A percentile compares a stretch with the other conserved stretches of the same genome.
phyloP scores from a whole-genome alignment of 768 basidiomycete species.

The Goffeauzyma gilvescens region DNA sequence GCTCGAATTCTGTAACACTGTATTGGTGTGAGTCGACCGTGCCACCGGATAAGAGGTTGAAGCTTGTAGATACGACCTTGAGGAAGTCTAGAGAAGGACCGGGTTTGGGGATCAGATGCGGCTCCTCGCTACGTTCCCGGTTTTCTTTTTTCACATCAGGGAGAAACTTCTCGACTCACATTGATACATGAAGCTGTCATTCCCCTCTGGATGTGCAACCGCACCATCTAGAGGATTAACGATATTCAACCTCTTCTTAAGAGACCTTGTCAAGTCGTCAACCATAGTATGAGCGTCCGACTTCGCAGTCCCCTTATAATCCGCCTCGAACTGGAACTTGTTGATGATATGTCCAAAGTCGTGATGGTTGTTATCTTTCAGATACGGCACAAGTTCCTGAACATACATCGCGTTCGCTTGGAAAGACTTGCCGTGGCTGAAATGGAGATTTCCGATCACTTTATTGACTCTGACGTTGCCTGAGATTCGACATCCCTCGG shows the following conservation, averaged over 20 bases:
- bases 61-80: slow-evolving; percentile 93
- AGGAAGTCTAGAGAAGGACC: slow-evolving; percentile 56
- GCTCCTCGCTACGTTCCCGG: too few species aligned
- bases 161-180: slow-evolving; percentile 14
- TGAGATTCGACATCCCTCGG: slow-evolving; percentile 83
- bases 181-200: slow-evolving; percentile 71
- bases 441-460: slow-evolving; percentile 70
- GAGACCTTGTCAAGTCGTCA: slow-evolving; percentile 22
- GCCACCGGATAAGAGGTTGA: slow-evolving; percentile 61
- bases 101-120: too few species aligned
- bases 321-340: slow-evolving; percentile 53
- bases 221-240: slow-evolving; percentile 52
- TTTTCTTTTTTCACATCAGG: slow-evolving; percentile 1
- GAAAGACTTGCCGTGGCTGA: slow-evolving; percentile 91
- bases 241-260: slow-evolving; percentile 50
- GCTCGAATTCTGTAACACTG: slow-evolving; percentile 87
- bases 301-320: slow-evolving; percentile 47
- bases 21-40: slow-evolving; percentile 83
- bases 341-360: slow-evolving; percentile 84
- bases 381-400: slow-evolving; percentile 50
- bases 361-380: slow-evolving; percentile 69
- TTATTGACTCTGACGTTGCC: slow-evolving; percentile 91
- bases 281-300: slow-evolving; percentile 33
- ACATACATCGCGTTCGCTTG: slow-evolving; percentile 53
- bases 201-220: slow-evolving; percentile 35